These are phyloP conservation scores for Fistulifera solaris DNA, from an alignment of 108 stramenopile species.

Conservation along the genomic window DNA sequence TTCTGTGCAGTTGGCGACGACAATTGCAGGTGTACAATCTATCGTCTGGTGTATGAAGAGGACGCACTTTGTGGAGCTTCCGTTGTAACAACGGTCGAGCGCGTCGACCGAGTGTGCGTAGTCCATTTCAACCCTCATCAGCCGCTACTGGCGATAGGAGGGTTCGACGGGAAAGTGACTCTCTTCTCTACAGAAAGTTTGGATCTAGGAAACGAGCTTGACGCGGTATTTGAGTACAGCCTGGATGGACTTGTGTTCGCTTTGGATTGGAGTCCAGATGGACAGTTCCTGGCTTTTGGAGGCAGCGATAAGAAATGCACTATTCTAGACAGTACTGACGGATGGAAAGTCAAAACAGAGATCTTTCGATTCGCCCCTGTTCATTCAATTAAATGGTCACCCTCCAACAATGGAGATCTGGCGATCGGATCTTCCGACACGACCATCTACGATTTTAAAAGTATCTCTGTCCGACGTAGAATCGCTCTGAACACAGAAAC, in stretches of 20 bases:
- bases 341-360: slow-evolving; percentile 19
- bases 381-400: slow-evolving; percentile 27
- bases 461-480: neutral
- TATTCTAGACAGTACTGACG: slow-evolving; percentile 12
- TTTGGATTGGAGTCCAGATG: slow-evolving; percentile 38
- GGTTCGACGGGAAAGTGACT: slow-evolving; percentile 39
- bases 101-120: slow-evolving; percentile 42
- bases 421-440: slow-evolving; percentile 31
- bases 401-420: slow-evolving; percentile 12
- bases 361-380: slow-evolving; percentile 14
- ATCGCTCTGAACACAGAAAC: neutral
- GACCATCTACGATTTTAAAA: slow-evolving; percentile 12
- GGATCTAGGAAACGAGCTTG: neutral
- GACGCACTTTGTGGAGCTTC: neutral
- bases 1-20: slow-evolving; percentile 14
- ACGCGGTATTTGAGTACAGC: slow-evolving; percentile 9
- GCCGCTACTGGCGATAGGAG: slow-evolving; percentile 28
- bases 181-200: slow-evolving; percentile 9
- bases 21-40: slow-evolving; percentile 12
- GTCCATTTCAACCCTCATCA: slow-evolving; percentile 24
- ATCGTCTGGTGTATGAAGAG: neutral
- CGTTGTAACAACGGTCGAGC: slow-evolving; percentile 17
- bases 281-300: slow-evolving; percentile 24
- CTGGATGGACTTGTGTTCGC: slow-evolving; percentile 24
- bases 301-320: slow-evolving; percentile 27